Evolutionary conservation across 2,329 filamentous ascomycete genomes (phyloP).

Genomic region (Penicillium verrucosum): DNA sequence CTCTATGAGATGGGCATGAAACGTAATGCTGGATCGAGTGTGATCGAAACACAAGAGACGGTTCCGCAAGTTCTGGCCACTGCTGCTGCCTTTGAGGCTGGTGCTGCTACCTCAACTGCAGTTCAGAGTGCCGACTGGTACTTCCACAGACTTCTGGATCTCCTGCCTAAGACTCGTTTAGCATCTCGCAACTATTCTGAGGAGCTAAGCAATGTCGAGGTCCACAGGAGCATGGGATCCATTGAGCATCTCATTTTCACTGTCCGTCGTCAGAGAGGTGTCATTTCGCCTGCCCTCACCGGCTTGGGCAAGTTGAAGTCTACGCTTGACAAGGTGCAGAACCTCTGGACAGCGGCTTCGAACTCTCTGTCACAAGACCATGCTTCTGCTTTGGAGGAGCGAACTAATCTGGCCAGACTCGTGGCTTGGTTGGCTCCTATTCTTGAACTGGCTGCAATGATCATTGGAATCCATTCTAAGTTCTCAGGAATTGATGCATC

Average conservation of each 20-base stretch:
- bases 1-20: conserved; percentile 86
- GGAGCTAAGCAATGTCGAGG: conserved; percentile 77
- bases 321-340: conserved; percentile 32
- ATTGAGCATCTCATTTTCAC: conserved; percentile 77
- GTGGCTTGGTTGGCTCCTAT: conserved; percentile 66
- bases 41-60: conserved; percentile 70
- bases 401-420: conserved; percentile 25
- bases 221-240: conserved; percentile 73
- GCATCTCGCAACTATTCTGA: conserved; percentile 72
- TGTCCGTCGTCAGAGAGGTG: conserved; percentile 39
- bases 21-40: conserved; percentile 72
- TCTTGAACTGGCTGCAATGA: conserved; percentile 58
- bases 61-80: conserved; percentile 66
- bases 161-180: conserved; percentile 65
- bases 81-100: conserved; percentile 41
- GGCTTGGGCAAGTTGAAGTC: conserved; percentile 31
- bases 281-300: conserved; percentile 32
- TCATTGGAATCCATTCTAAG: conserved; percentile 65
- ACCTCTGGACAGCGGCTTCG: conserved; percentile 31
- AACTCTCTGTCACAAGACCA: conserved; percentile 24
- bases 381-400: conserved; percentile 17
- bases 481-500: conserved; percentile 56
- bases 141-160: conserved; percentile 74
- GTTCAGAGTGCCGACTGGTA: conserved; percentile 61
- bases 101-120: conserved; percentile 16